Evolutionary conservation across 176 grass and related monocot genomes (phyloP), one percentile per base, ranked within the genome.

Genomic region (Pontederia crassipes): DNA sequence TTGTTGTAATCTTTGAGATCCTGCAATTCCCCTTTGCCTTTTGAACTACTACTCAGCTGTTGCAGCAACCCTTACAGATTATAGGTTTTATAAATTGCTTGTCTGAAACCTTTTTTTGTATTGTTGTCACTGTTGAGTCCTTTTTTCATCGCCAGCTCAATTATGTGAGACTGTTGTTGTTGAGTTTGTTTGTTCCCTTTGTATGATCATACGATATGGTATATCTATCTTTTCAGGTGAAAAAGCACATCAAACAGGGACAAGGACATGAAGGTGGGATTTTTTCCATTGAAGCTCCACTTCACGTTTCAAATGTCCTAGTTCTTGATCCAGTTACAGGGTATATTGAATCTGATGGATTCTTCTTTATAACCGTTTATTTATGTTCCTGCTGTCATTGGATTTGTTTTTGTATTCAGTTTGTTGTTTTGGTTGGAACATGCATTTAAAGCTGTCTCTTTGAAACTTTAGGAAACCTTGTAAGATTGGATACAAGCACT

Each of bases 301-400:
- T 96, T 90, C 91, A 96, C 87, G 91, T 96, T 72, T 96, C 91
- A 29, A 96, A 96, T 75, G 83, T 90, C 48, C 86, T 90, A 81
- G 91, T 90, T 75, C 51, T 96, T 65, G 86, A 96, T 13, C 86
- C 86, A 10, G 86, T 85, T 32, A 90, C 81, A 9, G 86, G 91
- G 91, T 96, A 82, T 68, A 64, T 46, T 32, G 35, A 17, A 28
- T 75, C 11, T 45, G 35, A 51, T 9, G 24, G 12, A 40, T 64
- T 71, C 20, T 50, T 48, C 72, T 48, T n/a, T 49, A n/a, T 74
- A 59, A 15, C 16, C 35, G 14, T 54, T 28, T 28, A 11, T 49
- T 14, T 10, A n/a, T 51, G 7, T 4, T 16, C 28, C 40, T 60
- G 28, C 14, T 68, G 57, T 32, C 4, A 49, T 57, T 72, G 28